Evolutionary conservation across 176 grass and related monocot species (phyloP).

Genomic region (Leersia perrieri): DNA sequence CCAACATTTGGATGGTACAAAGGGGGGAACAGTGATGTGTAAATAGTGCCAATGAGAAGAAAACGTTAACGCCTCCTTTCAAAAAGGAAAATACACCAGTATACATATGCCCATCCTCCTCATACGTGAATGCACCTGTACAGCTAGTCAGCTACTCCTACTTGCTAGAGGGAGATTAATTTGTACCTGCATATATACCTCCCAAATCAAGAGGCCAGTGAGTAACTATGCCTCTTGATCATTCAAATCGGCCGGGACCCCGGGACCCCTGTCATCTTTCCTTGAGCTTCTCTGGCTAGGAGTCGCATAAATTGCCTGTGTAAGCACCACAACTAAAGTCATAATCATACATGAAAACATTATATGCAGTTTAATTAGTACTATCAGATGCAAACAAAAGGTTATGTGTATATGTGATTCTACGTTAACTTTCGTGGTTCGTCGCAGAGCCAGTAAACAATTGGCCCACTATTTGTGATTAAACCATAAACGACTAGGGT

Average conservation of each 20-base stretch:
- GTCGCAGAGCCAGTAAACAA: background rate
- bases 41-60: background rate
- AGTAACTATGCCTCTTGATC: background rate
- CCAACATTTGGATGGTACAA: background rate
- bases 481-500: background rate
- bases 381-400: background rate
- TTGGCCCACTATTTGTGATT: background rate
- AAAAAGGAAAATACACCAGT: background rate
- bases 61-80: background rate
- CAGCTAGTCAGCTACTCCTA: background rate
- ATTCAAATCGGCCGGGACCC: background rate
- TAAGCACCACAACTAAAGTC: background rate
- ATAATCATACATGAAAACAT: background rate
- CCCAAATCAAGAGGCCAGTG: background rate
- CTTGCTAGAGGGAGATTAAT: background rate
- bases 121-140: background rate
- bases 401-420: background rate
- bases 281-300: background rate
- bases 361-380: background rate
- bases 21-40: background rate
- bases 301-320: background rate
- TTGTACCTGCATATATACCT: no score
- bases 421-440: background rate
- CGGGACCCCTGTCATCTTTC: background rate
- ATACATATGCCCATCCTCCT: background rate